Evolutionary conservation across 1,284 basidiomycete species (phyloP), one percentile per base, ranked within the genome.

Genomic region (Veloboletus limbatus): DNA sequence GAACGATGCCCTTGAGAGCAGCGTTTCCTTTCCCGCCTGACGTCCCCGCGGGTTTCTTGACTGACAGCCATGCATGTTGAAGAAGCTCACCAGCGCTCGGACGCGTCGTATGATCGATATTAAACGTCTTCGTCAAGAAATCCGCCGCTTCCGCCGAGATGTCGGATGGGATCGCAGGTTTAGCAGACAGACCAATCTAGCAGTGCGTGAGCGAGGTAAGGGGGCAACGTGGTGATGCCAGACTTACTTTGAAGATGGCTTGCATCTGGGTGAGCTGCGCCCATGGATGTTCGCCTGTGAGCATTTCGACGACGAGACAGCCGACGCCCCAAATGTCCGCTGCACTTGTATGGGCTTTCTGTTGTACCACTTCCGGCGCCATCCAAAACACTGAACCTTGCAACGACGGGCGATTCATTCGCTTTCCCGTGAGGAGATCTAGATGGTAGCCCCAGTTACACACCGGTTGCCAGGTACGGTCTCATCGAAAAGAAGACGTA

Each of bases 341-440:
- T 62, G 97, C 97, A 58, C 79, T 81, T 6, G 95, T 97, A 65
- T 98, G 95, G 2, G 81, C 79, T 16, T 87, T 95, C 70, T 99
- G 96, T 66, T 97, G 95, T 49, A 99, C 96, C 13, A 97, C 94
- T 65, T 99, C 97, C 0, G 94, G 94, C 0, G 94, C 94, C 94
- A 97, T 97, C 94, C 96, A 98, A 70, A 97, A 98, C 14, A 97
- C 95, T 1, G 93, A 96, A 1, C 96, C 96, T 68, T 98, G 96
- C 16, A 98, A 70, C 2, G 94, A 97, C 0, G 92, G 92, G 4
- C 95, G 77, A 63, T 97, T 88, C 24, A 83, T 78, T 24, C 88
- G 83, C 53, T 85, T 82, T 3, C 82, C 82, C n/a, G 81, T 78
- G 47, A 92, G 69, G 9, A 94, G 74, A 67, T 86, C 91, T 94